Percentiles rank a stretch among this genome's conserved stretches.
phyloP scores from a whole-genome alignment of 164 flowering plant genomes.

The Vitis rotundifolia region DNA sequence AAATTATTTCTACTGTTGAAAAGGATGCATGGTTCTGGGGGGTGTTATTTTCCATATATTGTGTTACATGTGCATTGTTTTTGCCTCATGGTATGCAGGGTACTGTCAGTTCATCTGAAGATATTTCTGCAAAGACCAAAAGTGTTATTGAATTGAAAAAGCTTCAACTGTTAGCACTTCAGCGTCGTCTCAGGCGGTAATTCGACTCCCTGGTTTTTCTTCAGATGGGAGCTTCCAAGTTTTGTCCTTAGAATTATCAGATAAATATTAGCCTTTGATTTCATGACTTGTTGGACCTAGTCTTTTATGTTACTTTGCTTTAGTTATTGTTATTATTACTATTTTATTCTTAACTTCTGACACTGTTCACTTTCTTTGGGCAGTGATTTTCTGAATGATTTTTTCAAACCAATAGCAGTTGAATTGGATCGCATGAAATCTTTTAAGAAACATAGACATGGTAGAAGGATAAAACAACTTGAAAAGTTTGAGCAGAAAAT shows the following conservation, averaged over 20 bases:
- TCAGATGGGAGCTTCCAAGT: background rate
- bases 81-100: slow-evolving; percentile 46
- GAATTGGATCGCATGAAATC: slow-evolving; percentile 87
- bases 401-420: slow-evolving; percentile 71
- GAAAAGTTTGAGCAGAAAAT: slow-evolving; percentile 92
- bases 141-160: slow-evolving; percentile 98
- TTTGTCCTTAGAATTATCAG: background rate
- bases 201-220: background rate
- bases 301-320: background rate
- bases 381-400: slow-evolving; percentile 90
- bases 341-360: slow-evolving; percentile 6
- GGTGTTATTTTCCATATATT: background rate
- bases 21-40: background rate
- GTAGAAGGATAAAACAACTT: slow-evolving; percentile 84
- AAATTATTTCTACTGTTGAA: background rate
- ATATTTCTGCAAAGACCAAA: slow-evolving; percentile 86
- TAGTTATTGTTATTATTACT: background rate
- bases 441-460: slow-evolving; percentile 84
- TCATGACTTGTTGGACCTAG: background rate
- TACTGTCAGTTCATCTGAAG: slow-evolving; percentile 84
- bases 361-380: slow-evolving; percentile 15
- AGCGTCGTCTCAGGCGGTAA: slow-evolving; percentile 84
- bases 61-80: background rate
- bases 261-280: background rate
- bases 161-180: slow-evolving; percentile 87